Evolutionary conservation across 129 eudicot genomes (phyloP).

Genomic region (Mikania micrantha): DNA sequence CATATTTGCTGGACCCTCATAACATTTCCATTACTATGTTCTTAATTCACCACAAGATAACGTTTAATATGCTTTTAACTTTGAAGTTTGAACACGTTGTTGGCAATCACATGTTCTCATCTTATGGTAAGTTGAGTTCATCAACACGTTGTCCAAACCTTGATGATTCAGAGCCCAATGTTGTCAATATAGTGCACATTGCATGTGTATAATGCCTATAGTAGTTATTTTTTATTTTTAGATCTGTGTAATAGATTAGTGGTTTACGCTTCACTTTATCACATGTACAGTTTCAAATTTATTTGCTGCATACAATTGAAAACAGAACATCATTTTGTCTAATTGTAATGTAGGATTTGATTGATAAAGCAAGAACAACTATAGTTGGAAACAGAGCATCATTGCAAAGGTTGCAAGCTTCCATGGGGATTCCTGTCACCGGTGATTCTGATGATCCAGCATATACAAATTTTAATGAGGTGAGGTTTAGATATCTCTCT

Average conservation of each 20-base stretch:
- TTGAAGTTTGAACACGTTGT: too few relatives aligned
- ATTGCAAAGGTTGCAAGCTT: slow-evolving; percentile 65
- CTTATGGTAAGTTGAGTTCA: neutral
- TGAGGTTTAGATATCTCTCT: neutral
- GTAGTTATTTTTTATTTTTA: too few relatives aligned
- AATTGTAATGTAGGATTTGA: slow-evolving; percentile 52
- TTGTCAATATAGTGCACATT: too few relatives aligned
- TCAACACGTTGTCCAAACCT: neutral
- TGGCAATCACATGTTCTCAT: neutral
- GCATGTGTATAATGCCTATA: too few relatives aligned
- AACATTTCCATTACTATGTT: neutral
- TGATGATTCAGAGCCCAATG: too few relatives aligned
- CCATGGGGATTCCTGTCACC: slow-evolving; percentile 55
- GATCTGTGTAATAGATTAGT: neutral
- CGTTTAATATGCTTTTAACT: too few relatives aligned
- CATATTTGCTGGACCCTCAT: neutral
- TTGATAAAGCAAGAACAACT: slow-evolving; percentile 80
- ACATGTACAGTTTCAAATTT: neutral
- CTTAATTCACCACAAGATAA: neutral
- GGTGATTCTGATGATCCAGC: slow-evolving; percentile 75
- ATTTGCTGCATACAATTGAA: neutral
- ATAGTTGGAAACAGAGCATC: slow-evolving; percentile 66
- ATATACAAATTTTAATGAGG: slow-evolving; percentile 29
- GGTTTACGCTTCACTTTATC: neutral
- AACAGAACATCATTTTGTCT: neutral